Base-by-base conservation (phyloP, 179 eudicot genomes). In the Beta macrorhiza region DNA sequence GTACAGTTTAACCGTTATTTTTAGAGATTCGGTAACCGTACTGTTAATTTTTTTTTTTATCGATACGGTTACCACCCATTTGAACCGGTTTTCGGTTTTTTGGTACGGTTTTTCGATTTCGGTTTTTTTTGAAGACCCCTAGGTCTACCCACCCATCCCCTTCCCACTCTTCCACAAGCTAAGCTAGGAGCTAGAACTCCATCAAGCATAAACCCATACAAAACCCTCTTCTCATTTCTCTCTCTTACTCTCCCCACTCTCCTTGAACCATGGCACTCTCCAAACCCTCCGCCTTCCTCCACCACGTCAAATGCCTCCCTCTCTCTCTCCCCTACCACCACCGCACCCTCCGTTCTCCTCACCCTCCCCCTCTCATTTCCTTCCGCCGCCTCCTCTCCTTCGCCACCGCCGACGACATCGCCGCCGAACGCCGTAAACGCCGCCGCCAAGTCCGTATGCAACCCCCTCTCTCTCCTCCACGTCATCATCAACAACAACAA, bases 401-500 rank as follows among this genome's bases (percentile, higher is more conserved):
- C 90, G 92, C 98, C 85, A 87, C 98, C 10, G 90, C 93, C 0
- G 98, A 95, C 55, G 98, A 92, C 67, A 90, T 95, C 71, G 95
- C 98, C 73, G 93, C 98, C 74, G 93, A 92, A 53, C 97, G 97
- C 87, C 97, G 98, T 69, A 90, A 90, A 62, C 92, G 95, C 47
- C 92, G 93, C 44, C 98, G 98, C 77, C 93, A 91, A 74, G 95
- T 93, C 80, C 97, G 98, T 44, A 91, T 95, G 87, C 93, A 92
- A 71, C 98, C 98, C 3, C 98, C 98, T 6, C 81, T 92, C 75
- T 93, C 86, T 64, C 85, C 87, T 61, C 83, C 82, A 29, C 95
- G 93, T 85, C 90, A 79, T 51, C 90, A 86, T 14, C 90, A 73
- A 12, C 88, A 78, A 16, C 88, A 68, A 0, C 86, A 75, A 62